Evolutionary conservation across 345 rosid species (phyloP), one percentile per base, ranked within the genome.

Genomic region (Dovyalis caffra): DNA sequence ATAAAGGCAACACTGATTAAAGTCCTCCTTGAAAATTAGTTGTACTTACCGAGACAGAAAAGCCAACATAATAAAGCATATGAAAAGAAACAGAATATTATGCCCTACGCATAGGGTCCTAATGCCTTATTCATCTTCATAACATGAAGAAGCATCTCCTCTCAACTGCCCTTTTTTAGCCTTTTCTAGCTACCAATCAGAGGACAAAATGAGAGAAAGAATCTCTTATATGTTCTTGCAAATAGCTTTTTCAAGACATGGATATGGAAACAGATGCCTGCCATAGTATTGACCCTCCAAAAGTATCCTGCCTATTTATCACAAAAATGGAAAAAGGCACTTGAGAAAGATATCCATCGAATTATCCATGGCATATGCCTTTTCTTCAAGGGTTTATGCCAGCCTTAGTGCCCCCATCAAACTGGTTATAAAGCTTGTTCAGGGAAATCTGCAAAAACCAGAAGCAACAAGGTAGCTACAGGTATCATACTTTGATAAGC

Each of bases 301-400:
- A 58, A 23, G 5, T 9, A n/a, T n/a, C n/a, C n/a, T n/a, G n/a
- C n/a, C n/a, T n/a, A n/a, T n/a, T n/a, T n/a, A n/a, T n/a, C n/a
- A n/a, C n/a, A n/a, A n/a, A 37, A 35, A 37, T 6, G 6, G 40
- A 70, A 56, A 37, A 31, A 34, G 12, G 49, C 4, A 10, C 34
- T 16, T 14, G 31, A 47, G 8, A 68, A 60, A 43, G 60, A 69
- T 45, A 70, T 63, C 68, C 38, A n/a, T 14, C n/a, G 32, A 62
- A 74, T 64, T 32, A 23, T 64, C 38, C 77, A 20, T 6, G 71
- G 80, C 78, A 78, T 75, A 82, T 78, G 71, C 79, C 57, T 26
- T 49, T n/a, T 23, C 26, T 53, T 60, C 61, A 43, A 68, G 40
- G 77, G 78, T 79, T 78, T 81, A 78, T 78, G 68, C 76, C 40